phyloP scores from a whole-genome alignment of 2,329 filamentous ascomycete genomes.

The Xylariales sp. region DNA sequence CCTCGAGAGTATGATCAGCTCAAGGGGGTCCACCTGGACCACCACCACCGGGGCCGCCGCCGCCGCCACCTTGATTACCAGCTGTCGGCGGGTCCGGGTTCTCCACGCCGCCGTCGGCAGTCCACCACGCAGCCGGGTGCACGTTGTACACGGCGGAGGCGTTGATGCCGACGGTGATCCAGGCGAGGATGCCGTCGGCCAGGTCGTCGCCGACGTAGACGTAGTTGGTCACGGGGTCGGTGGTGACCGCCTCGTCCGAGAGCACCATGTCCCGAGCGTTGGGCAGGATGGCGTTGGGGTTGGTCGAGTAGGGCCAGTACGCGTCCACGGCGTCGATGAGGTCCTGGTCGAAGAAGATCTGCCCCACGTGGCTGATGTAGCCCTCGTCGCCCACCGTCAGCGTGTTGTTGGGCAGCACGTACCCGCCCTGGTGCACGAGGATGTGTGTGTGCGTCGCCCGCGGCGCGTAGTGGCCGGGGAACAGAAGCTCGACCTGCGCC shows the following conservation, averaged over 20 bases:
- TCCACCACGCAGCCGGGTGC: constrained; percentile 15
- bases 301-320: constrained; percentile 3
- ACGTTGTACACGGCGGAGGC: constrained; percentile 10
- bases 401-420: constrained; percentile 34
- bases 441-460: constrained; percentile 46
- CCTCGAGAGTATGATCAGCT: no score
- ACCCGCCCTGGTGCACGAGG: constrained; percentile 37
- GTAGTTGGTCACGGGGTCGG: constrained; percentile 4
- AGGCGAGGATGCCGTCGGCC: constrained; percentile 4
- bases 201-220: constrained; percentile 2
- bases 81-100: not conserved
- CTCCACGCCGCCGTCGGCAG: constrained; percentile 13
- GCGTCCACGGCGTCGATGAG: constrained; percentile 34
- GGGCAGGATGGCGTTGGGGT: constrained; percentile 1
- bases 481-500: constrained; percentile 34
- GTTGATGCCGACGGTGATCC: constrained; percentile 7
- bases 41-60: constrained; percentile 1
- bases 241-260: constrained; percentile 1
- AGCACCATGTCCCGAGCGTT: constrained; percentile 3
- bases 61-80: not conserved
- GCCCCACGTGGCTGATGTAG: constrained; percentile 54
- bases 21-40: constrained; percentile 1
- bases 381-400: constrained; percentile 46
- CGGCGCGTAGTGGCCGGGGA: constrained; percentile 40
- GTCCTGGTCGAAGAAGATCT: constrained; percentile 61